A percentile compares a stretch with the other conserved stretches of the same genome.
Conservation (phyloP, 345 rosid genomes). For the Physaria fendleri region DNA sequence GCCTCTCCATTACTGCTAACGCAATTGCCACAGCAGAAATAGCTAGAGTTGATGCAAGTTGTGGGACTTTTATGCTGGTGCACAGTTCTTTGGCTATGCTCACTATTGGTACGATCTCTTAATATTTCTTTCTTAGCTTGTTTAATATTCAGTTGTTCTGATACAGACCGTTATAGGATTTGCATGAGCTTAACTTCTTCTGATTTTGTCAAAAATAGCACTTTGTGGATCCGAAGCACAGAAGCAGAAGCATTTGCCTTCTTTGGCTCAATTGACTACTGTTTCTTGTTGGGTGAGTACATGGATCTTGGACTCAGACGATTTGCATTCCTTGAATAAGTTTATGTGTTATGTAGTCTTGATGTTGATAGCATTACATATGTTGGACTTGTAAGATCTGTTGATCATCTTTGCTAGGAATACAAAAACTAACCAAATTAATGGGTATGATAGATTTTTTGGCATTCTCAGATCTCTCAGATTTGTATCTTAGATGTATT, state of each 20-base stretch:
- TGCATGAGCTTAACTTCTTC: neutral
- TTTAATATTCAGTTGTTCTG: neutral
- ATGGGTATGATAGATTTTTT: slow-evolving; percentile 50
- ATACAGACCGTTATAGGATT: neutral
- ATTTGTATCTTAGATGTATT: slow-evolving; percentile 7
- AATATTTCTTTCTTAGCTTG: neutral
- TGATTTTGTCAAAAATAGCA: slow-evolving; percentile 47
- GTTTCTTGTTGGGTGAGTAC: slow-evolving; percentile 85
- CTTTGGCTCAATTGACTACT: slow-evolving; percentile 63
- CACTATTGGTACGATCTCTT: slow-evolving; percentile 62
- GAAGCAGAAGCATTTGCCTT: slow-evolving; percentile 74
- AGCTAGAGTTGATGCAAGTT: slow-evolving; percentile 97
- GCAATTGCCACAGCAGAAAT: slow-evolving; percentile 68
- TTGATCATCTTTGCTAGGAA: slow-evolving; percentile 78
- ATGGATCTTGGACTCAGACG: neutral
- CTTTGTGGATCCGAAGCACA: slow-evolving; percentile 91
- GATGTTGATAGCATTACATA: slow-evolving; percentile 11
- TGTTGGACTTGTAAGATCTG: slow-evolving; percentile 36
- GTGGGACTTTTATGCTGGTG: slow-evolving; percentile 79
- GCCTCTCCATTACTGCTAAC: slow-evolving; percentile 62
- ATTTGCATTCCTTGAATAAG: slow-evolving; percentile 2
- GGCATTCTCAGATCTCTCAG: neutral
- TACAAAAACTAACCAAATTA: slow-evolving; percentile 71
- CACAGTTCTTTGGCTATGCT: slow-evolving; percentile 93
- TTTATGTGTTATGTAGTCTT: neutral